phyloP scores from a whole-genome alignment of 2,329 filamentous ascomycete genomes.

The Whalleya microplaca region DNA sequence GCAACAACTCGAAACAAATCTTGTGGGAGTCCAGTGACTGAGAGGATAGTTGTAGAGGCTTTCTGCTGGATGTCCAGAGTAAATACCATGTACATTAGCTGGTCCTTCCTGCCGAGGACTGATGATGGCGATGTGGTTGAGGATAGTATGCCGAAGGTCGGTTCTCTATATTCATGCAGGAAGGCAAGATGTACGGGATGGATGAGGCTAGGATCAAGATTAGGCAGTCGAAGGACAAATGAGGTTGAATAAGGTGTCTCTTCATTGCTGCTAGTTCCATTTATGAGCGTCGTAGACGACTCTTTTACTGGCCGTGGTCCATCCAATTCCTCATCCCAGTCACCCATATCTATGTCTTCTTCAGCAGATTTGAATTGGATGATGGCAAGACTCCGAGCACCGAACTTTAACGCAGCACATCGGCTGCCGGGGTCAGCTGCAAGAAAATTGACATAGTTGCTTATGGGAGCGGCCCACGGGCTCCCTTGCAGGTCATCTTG shows the following conservation, averaged over 20 bases:
- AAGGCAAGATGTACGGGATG: slow-evolving; percentile 93
- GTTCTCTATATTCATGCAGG: slow-evolving; percentile 94
- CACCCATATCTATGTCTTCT: slow-evolving; percentile 88
- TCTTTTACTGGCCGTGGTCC: slow-evolving; percentile 63
- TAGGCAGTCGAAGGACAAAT: slow-evolving; percentile 88
- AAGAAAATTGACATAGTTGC: slow-evolving; percentile 78
- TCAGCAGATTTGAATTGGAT: slow-evolving; percentile 86
- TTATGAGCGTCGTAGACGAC: slow-evolving; percentile 44
- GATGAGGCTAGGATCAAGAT: slow-evolving; percentile 83
- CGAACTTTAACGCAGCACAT: slow-evolving; percentile 94
- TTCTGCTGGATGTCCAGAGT: slow-evolving; percentile 92
- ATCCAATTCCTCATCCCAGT: slow-evolving; percentile 84
- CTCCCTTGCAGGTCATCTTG: slow-evolving; percentile 84
- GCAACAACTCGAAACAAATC: slow-evolving; percentile 84
- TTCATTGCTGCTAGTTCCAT: slow-evolving; percentile 54
- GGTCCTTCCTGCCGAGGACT: slow-evolving; percentile 81
- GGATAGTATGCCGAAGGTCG: slow-evolving; percentile 93
- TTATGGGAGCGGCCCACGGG: slow-evolving; percentile 79
- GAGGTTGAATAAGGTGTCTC: slow-evolving; percentile 83
- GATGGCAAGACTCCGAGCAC: slow-evolving; percentile 85
- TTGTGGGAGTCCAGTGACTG: slow-evolving; percentile 81
- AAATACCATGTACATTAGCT: slow-evolving; percentile 89
- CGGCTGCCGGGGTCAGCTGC: slow-evolving; percentile 88
- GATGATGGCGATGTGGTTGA: slow-evolving; percentile 74
- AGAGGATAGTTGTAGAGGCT: slow-evolving; percentile 89